Evolutionary conservation across 305 asterid genomes (phyloP).

Genomic region (Fraxinus albicans): DNA sequence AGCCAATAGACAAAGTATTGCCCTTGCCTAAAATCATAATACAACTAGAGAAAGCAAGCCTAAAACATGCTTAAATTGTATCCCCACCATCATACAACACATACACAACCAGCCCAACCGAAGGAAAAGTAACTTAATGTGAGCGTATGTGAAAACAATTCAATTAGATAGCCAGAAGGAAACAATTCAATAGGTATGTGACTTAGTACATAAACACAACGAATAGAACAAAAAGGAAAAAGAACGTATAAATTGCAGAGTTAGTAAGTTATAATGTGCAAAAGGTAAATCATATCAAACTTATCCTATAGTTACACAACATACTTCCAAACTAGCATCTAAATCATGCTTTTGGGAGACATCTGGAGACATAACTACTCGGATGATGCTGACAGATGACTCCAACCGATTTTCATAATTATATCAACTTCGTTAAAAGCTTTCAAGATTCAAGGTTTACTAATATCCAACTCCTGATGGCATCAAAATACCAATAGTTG

Average conservation of each 20-base stretch:
- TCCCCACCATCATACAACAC: not conserved
- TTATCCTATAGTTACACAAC: not conserved
- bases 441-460: not conserved
- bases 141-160: not conserved
- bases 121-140: not conserved
- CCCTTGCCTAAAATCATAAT: not conserved
- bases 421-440: not conserved
- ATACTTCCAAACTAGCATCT: not conserved
- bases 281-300: not conserved
- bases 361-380: not conserved
- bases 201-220: not conserved
- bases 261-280: not conserved
- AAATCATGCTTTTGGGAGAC: not conserved
- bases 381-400: not conserved
- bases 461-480: not conserved
- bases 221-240: slow-evolving; percentile 4
- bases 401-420: not conserved
- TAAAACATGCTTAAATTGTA: not conserved
- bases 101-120: not conserved
- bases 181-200: not conserved
- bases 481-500: not conserved
- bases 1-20: not conserved
- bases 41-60: not conserved
- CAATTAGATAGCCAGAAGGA: not conserved
- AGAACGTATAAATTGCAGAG: not conserved